A percentile compares a stretch with the other conserved stretches of the same genome.
phyloP scores from a whole-genome alignment of 495 filamentous ascomycete species.

The Ascobolus immersus region DNA sequence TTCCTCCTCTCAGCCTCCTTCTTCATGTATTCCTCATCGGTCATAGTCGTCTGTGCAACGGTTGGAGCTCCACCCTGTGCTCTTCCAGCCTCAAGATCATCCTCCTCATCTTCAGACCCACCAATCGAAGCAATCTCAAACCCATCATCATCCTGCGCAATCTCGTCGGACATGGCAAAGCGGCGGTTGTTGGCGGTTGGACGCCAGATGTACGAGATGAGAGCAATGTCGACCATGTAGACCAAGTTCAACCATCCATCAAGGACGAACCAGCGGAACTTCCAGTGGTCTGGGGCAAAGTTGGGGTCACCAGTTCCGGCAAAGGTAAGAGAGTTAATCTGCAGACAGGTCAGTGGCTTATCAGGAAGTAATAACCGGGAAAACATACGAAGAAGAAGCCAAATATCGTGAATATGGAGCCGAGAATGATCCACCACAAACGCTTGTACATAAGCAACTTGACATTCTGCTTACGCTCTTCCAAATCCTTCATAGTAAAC shows the following conservation, averaged over 20 bases:
- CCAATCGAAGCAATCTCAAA: constrained; percentile 92
- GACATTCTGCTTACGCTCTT: constrained; percentile 74
- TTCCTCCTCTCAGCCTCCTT: no score
- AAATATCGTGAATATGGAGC: constrained; percentile 81
- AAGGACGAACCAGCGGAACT: constrained; percentile 85
- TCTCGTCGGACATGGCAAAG: constrained; percentile 97
- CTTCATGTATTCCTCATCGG: no score
- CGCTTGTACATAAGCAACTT: constrained; percentile 95
- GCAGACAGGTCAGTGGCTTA: background rate
- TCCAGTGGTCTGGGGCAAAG: constrained; percentile 89
- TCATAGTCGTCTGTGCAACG: no score
- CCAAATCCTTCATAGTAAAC: constrained; percentile 79
- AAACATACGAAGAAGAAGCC: constrained; percentile 50
- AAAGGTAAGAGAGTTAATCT: constrained; percentile 76
- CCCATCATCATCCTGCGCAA: constrained; percentile 88
- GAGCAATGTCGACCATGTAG: constrained; percentile 73
- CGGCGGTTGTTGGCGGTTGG: constrained; percentile 89
- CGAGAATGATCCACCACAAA: constrained; percentile 92
- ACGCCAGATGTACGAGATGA: constrained; percentile 90
- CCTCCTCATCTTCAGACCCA: constrained; percentile 20
- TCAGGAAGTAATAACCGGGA: background rate
- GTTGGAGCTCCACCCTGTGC: constrained; percentile 1
- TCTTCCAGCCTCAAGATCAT: constrained; percentile 10
- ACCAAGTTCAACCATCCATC: constrained; percentile 96
- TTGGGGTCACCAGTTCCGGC: constrained; percentile 55